Evolutionary conservation across 1,139 yeast species (phyloP), one percentile per base, ranked within the genome.

Genomic region (Blastobotrys illinoisensis): DNA sequence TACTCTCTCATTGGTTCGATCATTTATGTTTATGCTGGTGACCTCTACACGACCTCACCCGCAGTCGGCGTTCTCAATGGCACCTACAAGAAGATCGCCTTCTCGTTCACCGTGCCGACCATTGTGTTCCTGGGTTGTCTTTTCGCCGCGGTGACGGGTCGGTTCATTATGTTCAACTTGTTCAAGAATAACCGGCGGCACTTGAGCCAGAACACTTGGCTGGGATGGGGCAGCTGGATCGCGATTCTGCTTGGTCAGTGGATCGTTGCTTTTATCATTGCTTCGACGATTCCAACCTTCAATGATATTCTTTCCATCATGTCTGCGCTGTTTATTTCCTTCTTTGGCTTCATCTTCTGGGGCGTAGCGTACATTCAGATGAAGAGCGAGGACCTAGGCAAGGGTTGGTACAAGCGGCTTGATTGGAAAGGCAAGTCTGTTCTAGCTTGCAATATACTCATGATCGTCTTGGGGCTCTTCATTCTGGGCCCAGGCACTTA

Each of bases 301-400:
- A 75, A 80, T 28, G 85, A 81, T 62, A 68, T 82, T 59, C 72
- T 81, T 48, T 75, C 83, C 5, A 70, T 81, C 63, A 81, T 81
- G 85, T 77, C 81, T 13, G 80, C 85, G 2, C 69, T 81, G 51
- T 81, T 81, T 62, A 86, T 80, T 66, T 79, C 84, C 64, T 81
- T 84, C 82, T 81, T 81, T 62, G 86, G 86, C 0, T 81, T 79
- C 62, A 79, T 81, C 18, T 81, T 81, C 63, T 81, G 86, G 86
- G 84, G 84, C 14, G 76, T 79, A 40, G 85, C 86, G 0, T 81
- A 67, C 65, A 54, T 69, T 49, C 58, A 69, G 18, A 59, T 60
- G 36, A 67, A 66, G 49, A 61, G 58, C 14, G 58, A 62, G 36
- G 62, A 60, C 11, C 59, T 62, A 26, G 62, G 61, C 9, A 57